Conservation (phyloP, 2,329 filamentous ascomycete species). For the Nigrograna mackinnonii region DNA sequence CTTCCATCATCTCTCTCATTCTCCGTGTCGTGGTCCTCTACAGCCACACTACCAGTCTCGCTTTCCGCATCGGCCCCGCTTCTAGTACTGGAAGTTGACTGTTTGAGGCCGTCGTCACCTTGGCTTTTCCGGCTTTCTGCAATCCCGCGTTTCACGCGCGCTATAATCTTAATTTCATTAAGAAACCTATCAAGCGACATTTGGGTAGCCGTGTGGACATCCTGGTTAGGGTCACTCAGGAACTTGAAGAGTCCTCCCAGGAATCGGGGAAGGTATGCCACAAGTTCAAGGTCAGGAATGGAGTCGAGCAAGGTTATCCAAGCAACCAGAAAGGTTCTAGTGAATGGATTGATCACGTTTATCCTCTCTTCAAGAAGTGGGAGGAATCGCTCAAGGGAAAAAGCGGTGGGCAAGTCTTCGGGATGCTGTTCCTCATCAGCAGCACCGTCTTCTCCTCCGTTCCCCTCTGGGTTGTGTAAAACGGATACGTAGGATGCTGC, state of each 20-base stretch:
- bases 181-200: constrained; percentile 87
- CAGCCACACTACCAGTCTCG: constrained; percentile 62
- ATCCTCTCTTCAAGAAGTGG: constrained; percentile 93
- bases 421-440: constrained; percentile 22
- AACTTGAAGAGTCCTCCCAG: constrained; percentile 88
- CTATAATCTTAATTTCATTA: constrained; percentile 91
- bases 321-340: constrained; percentile 89
- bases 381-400: constrained; percentile 88
- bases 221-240: constrained; percentile 84
- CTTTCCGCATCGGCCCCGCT: constrained; percentile 35
- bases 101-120: constrained; percentile 69
- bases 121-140: constrained; percentile 77
- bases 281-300: constrained; percentile 93
- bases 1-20: constrained; percentile 54
- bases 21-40: constrained; percentile 50
- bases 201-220: constrained; percentile 95
- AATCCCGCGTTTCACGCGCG: constrained; percentile 88
- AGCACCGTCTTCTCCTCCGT: constrained; percentile 46
- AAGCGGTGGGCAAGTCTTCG: constrained; percentile 72
- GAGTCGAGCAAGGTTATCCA: constrained; percentile 96
- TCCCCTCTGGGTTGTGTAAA: constrained; percentile 66
- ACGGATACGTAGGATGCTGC: constrained; percentile 94
- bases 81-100: constrained; percentile 61
- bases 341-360: constrained; percentile 92
- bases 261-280: constrained; percentile 90